Evolutionary conservation across 192 early-diverging fungal genomes (phyloP).

Genomic region (Podila verticillata): DNA sequence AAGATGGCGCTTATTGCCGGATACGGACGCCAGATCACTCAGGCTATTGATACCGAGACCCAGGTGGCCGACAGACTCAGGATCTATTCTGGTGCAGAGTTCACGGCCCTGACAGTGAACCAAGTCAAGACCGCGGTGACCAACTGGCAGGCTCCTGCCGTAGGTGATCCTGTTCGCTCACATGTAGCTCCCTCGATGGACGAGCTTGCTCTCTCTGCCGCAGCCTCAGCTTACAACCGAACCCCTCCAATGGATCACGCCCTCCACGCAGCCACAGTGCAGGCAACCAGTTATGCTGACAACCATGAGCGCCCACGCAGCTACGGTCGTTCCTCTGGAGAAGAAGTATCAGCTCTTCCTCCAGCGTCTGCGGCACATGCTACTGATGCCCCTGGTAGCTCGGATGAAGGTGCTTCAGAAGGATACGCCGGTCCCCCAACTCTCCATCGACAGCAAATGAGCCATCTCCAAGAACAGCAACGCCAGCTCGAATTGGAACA

Average conservation of each 20-base stretch:
- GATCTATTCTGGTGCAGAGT: conserved; percentile 36
- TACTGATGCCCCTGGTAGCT: not conserved
- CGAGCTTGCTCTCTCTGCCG: conserved; percentile 35
- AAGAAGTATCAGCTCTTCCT: not conserved
- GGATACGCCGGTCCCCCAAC: conserved; percentile 2
- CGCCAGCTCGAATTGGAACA: conserved; percentile 39
- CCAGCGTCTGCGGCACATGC: not conserved
- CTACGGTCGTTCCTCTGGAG: not conserved
- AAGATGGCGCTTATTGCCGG: conserved; percentile 54
- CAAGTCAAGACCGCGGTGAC: conserved; percentile 29
- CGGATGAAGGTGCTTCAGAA: not conserved
- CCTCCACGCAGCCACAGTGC: not conserved
- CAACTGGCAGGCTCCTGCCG: conserved; percentile 30
- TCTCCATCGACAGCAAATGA: conserved; percentile 9
- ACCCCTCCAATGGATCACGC: conserved; percentile 11
- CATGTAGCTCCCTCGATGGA: conserved; percentile 17
- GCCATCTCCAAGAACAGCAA: conserved; percentile 37
- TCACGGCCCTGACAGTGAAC: conserved; percentile 26
- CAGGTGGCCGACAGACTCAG: conserved; percentile 45
- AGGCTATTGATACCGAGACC: conserved; percentile 36
- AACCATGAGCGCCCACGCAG: not conserved
- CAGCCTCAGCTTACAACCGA: conserved; percentile 35
- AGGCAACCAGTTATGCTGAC: no score
- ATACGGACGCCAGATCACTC: conserved; percentile 46
- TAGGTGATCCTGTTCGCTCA: conserved; percentile 8